These are phyloP conservation scores for Fusarium guadeloupense DNA, from an alignment of 2,329 filamentous ascomycete genomes.

Conservation along the genomic window DNA sequence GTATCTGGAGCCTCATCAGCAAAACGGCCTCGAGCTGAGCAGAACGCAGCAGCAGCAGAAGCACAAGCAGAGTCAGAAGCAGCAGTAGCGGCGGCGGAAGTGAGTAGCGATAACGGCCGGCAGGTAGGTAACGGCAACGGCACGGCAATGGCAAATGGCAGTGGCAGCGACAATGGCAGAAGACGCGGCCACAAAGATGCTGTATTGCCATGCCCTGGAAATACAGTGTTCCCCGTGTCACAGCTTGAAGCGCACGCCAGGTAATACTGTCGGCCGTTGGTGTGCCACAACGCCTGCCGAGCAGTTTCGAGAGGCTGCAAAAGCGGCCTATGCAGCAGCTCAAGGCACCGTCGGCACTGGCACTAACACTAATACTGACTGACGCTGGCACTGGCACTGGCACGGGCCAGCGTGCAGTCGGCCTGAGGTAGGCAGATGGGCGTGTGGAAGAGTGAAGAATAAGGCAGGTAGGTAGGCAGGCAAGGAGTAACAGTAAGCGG, in stretches of 20 bases:
- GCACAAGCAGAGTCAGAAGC: slow-evolving; percentile 25
- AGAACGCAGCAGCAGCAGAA: slow-evolving; percentile 17
- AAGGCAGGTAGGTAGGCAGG: slow-evolving; percentile 19
- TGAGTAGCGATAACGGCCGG: slow-evolving; percentile 16
- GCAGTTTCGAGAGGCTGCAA: slow-evolving; percentile 42
- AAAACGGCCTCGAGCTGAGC: slow-evolving; percentile 35
- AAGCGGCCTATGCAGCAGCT: slow-evolving; percentile 36
- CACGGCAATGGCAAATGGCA: slow-evolving; percentile 36
- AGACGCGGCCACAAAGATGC: slow-evolving; percentile 42
- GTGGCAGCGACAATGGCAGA: slow-evolving; percentile 40
- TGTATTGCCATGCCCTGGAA: slow-evolving; percentile 45
- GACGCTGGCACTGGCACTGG: slow-evolving; percentile 16
- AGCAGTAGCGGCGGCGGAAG: neutral
- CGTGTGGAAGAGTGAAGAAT: slow-evolving; percentile 20
- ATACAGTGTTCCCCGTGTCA: slow-evolving; percentile 44
- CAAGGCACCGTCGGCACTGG: slow-evolving; percentile 34
- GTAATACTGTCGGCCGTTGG: slow-evolving; percentile 42
- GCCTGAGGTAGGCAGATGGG: slow-evolving; percentile 19
- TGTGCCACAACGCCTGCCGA: slow-evolving; percentile 40
- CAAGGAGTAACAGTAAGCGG: slow-evolving; percentile 29
- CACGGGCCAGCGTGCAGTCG: slow-evolving; percentile 22
- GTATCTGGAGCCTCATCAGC: slow-evolving; percentile 57
- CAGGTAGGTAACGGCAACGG: slow-evolving; percentile 20
- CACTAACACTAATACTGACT: slow-evolving; percentile 10
- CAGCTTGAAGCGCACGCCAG: slow-evolving; percentile 38